Evolutionary conservation across 257 asterid species (phyloP).

Genomic region (Plantago major): DNA sequence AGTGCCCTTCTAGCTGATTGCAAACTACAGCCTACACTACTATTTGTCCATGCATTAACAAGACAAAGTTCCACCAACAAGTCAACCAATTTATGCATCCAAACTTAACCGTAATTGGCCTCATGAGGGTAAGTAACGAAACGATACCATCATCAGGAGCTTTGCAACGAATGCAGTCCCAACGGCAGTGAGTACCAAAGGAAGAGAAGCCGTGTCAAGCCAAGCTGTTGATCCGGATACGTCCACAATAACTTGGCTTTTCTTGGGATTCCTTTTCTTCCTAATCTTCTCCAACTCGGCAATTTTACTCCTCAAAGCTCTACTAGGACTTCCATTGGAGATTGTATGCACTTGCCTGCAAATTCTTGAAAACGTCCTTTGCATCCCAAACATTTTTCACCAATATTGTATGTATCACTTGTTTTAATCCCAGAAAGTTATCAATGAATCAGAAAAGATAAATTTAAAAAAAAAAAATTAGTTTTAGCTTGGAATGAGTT

Average conservation of each 20-base stretch:
- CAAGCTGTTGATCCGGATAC: slow-evolving; percentile 67
- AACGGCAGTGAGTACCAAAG: slow-evolving; percentile 69
- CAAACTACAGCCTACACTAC: too few species aligned
- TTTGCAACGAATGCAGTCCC: slow-evolving; percentile 73
- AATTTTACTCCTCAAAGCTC: slow-evolving; percentile 56
- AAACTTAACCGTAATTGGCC: too few species aligned
- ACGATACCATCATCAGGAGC: slow-evolving; percentile 76
- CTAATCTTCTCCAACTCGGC: slow-evolving; percentile 46
- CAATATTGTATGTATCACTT: too few species aligned
- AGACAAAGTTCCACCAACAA: too few species aligned
- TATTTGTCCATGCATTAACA: too few species aligned
- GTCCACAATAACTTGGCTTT: slow-evolving; percentile 50
- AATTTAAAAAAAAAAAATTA: background rate
- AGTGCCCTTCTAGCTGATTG: too few species aligned
- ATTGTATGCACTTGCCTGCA: slow-evolving; percentile 48
- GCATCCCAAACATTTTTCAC: slow-evolving; percentile 36
- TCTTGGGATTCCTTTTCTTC: slow-evolving; percentile 41
- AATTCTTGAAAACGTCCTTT: slow-evolving; percentile 27
- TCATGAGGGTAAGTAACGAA: background rate
- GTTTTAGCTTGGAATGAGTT: background rate
- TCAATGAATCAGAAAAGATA: background rate
- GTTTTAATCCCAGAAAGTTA: too few species aligned
- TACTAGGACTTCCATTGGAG: slow-evolving; percentile 54
- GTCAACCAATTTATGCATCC: too few species aligned
- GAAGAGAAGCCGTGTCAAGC: slow-evolving; percentile 81